Base-by-base conservation (phyloP, 352 stramenopile species). In the Phytophthora agathidicida region DNA sequence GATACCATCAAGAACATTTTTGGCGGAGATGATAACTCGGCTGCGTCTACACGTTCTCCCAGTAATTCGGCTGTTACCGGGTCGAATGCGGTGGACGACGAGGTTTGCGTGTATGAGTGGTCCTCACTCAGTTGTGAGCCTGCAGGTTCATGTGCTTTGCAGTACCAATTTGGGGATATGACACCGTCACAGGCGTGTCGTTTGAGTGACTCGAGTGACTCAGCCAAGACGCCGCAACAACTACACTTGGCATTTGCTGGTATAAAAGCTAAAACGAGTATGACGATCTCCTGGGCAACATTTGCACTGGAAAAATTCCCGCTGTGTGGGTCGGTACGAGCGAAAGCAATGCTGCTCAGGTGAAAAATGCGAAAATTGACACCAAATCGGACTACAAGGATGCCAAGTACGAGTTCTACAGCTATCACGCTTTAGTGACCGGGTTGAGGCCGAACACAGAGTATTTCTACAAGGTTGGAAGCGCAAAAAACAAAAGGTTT, bases 181-280 rank as follows among this genome's bases (percentile, higher is more conserved):
- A 80, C 70, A 22, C 59, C 60, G 6, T 72, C 55, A 8, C 75
- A 88, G 51, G 75, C 75, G 0, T 87, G 77, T n/a, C 74, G 77
- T 19, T 44, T 80, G n/a, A 59, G 32, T 5, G 56, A 76, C 23
- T 33, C 45, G 1, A 28, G 45, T n/a, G 71, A 80, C 24, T 26
- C 72, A 3, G 31, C 68, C 0, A 57, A 39, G 8, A 16, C 58
- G 3, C 76, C 76, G 8, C 76, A 83, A 56, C 77, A 88, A 20
- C 52, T 85, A 26, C 77, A 88, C 53, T 54, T 80, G 26, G 74
- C 77, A 1, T 88, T 67, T 37, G 77, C 77, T 37, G 63, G 63
- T 3, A 17, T 68, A 32, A 39, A 26, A 44, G 23, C 38, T 20
- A 22, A 11, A 28, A 32, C 38, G 13, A 11, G 38, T 19, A 46